Conservation (phyloP, 2,329 filamentous ascomycete species). For the Lizonia empirigonia region DNA sequence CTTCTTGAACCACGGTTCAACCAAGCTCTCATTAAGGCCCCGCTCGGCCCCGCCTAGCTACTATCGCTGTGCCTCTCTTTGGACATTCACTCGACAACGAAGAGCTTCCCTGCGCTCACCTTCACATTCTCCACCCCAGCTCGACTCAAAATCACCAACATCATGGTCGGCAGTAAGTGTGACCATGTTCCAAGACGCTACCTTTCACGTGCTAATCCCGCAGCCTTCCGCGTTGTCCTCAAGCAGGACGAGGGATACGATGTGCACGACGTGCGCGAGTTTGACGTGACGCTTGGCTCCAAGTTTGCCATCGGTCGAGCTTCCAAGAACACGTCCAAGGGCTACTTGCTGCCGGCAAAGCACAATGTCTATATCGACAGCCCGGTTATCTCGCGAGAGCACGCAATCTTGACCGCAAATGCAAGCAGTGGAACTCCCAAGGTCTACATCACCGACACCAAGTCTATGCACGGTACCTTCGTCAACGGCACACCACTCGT, state of each 20-base stretch:
- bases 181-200: neutral
- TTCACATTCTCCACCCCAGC: neutral
- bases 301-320: conserved; percentile 51
- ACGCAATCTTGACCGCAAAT: conserved; percentile 58
- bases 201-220: conserved; percentile 17
- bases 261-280: conserved; percentile 36
- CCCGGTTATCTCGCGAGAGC: conserved; percentile 72
- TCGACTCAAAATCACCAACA: neutral
- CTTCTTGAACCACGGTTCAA: neutral
- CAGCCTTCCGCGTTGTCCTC: conserved; percentile 41
- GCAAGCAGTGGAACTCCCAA: conserved; percentile 21
- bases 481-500: conserved; percentile 53
- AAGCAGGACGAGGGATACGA: conserved; percentile 50
- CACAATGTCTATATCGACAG: conserved; percentile 73
- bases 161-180: conserved; percentile 26
- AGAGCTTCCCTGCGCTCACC: neutral
- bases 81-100: neutral
- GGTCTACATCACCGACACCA: conserved; percentile 60
- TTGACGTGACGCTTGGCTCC: conserved; percentile 34
- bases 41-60: conserved; percentile 10
- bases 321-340: conserved; percentile 49
- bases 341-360: conserved; percentile 48
- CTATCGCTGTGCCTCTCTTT: neutral
- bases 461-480: conserved; percentile 67
- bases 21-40: conserved; percentile 1